These are phyloP conservation scores for Scheffersomyces segobiensis DNA, from an alignment of 1,139 yeast genomes.

Conservation along the genomic window DNA sequence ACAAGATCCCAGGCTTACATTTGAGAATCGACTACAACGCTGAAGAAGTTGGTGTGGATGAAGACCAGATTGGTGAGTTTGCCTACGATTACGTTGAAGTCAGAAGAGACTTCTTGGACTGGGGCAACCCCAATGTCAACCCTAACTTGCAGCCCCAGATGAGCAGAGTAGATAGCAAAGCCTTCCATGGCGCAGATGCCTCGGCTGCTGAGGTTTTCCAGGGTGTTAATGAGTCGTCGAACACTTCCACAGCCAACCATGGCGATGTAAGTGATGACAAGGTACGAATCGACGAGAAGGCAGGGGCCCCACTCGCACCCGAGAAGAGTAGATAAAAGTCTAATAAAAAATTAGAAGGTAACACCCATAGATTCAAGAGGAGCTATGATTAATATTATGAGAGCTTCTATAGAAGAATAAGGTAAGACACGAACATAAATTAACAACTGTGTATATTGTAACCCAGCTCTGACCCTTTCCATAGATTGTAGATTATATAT, in stretches of 20 bases:
- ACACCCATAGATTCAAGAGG: neutral
- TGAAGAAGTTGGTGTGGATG: conserved; percentile 90
- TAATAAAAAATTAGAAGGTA: neutral
- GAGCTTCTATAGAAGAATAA: too few species aligned
- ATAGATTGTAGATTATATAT: neutral
- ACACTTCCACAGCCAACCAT: neutral
- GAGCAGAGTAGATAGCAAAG: conserved; percentile 3
- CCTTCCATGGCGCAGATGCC: neutral
- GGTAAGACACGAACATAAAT: too few species aligned
- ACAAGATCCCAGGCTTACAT: conserved; percentile 80
- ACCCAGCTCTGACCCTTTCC: neutral
- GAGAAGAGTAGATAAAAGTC: neutral
- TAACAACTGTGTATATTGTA: neutral
- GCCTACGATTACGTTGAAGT: conserved; percentile 98
- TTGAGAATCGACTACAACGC: conserved; percentile 81
- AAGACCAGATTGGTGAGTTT: conserved; percentile 96
- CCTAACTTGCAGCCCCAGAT: conserved; percentile 19
- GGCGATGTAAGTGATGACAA: neutral
- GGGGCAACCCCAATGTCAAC: conserved; percentile 39
- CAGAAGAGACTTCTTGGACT: conserved; percentile 86
- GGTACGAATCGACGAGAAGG: neutral
- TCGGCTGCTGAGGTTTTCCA: neutral
- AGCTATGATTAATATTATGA: neutral
- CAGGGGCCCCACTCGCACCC: neutral
- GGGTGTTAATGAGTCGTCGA: neutral